Evolutionary conservation across 805 yeast species (phyloP).

Genomic region (Candida sakaeoensis): DNA sequence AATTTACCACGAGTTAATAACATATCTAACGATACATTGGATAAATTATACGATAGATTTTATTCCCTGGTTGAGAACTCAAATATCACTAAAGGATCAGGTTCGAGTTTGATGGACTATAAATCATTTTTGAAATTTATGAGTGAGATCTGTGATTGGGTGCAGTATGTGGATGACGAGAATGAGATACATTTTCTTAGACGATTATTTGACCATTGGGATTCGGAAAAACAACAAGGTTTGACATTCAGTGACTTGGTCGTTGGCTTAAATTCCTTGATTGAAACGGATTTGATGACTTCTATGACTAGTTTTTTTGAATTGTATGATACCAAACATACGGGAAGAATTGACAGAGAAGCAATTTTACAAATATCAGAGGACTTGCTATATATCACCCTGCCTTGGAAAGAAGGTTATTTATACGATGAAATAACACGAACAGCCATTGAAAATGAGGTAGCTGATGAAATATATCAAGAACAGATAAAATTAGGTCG

Average conservation of each 20-base stretch:
- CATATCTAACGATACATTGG: conserved; percentile 53
- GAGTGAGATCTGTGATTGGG: conserved; percentile 81
- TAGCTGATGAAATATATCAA: conserved; percentile 58
- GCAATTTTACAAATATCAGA: conserved; percentile 83
- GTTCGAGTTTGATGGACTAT: conserved; percentile 69
- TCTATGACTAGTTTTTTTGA: conserved; percentile 75
- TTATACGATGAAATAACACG: conserved; percentile 64
- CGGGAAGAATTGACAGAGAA: conserved; percentile 68
- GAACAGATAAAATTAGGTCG: conserved; percentile 28
- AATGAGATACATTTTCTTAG: conserved; percentile 29
- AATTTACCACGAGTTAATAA: conserved; percentile 74
- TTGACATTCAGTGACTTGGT: conserved; percentile 68
- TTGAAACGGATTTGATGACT: conserved; percentile 73
- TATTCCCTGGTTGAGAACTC: conserved; percentile 72
- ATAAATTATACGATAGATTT: conserved; percentile 79
- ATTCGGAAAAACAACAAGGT: conserved; percentile 47
- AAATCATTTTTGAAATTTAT: conserved; percentile 69
- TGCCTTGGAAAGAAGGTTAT: conserved; percentile 78
- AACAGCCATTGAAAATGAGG: conserved; percentile 57
- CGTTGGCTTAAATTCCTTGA: conserved; percentile 65
- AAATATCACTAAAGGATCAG: conserved; percentile 45
- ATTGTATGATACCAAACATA: conserved; percentile 60
- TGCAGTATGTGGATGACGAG: conserved; percentile 18
- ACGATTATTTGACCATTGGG: conserved; percentile 72
- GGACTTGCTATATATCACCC: conserved; percentile 75